Conservation (phyloP, 2,329 filamentous ascomycete genomes). For the Xylariaceae sp. region DNA sequence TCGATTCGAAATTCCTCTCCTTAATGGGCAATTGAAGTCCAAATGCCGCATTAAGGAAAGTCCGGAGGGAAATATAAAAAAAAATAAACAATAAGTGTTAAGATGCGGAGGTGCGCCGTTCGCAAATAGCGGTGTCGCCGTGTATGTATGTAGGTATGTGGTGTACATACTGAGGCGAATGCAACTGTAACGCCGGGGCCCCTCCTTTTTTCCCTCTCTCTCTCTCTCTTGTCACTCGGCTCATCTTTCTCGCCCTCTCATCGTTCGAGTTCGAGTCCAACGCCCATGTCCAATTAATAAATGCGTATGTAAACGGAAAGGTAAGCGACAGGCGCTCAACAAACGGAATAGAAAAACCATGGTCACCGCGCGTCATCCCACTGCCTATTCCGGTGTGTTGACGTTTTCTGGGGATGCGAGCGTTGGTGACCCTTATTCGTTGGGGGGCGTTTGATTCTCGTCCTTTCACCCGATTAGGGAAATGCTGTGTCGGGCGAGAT, state of each 20-base stretch:
- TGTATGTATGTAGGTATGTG: background rate
- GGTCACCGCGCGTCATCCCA: background rate
- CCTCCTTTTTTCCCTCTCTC: background rate
- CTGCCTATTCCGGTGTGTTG: background rate
- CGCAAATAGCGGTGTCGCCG: slow-evolving; percentile 5
- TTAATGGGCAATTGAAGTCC: background rate
- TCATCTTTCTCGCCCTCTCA: no score
- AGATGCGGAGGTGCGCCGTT: background rate
- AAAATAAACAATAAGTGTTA: background rate
- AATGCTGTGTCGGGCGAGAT: background rate
- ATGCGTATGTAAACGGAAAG: slow-evolving; percentile 18
- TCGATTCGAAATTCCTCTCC: background rate
- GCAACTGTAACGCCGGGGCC: slow-evolving; percentile 17
- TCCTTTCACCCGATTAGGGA: background rate
- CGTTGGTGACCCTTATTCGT: background rate
- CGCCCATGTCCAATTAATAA: slow-evolving; percentile 22
- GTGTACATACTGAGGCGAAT: slow-evolving; percentile 11
- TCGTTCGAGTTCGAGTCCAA: background rate
- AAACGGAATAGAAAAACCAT: background rate
- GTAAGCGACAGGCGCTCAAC: slow-evolving; percentile 7
- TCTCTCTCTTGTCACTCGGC: background rate
- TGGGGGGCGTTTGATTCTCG: background rate
- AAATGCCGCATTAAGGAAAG: background rate
- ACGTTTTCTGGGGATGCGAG: background rate
- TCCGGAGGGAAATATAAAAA: background rate